Conservation (phyloP, 495 filamentous ascomycete species). For the Talaromyces liani region DNA sequence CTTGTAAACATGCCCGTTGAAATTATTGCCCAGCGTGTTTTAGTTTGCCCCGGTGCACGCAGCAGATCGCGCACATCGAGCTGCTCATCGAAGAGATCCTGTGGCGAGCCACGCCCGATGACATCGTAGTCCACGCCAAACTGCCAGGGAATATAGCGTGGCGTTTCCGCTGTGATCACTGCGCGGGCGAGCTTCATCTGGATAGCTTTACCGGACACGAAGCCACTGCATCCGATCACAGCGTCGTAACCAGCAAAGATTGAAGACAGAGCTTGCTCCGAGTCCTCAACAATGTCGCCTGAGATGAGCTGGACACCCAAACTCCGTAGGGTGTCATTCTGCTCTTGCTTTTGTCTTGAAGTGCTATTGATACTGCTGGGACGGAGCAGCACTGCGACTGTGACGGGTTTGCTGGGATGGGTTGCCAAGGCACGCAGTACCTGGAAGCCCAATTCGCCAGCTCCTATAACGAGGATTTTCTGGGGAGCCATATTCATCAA, state of each 20-base stretch:
- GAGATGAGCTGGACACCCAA: conserved; percentile 33
- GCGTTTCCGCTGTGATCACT: conserved; percentile 35
- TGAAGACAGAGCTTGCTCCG: conserved; percentile 27
- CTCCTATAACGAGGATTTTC: conserved; percentile 53
- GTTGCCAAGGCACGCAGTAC: conserved; percentile 40
- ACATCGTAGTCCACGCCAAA: conserved; percentile 59
- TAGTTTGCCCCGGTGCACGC: conserved; percentile 26
- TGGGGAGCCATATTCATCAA: background rate
- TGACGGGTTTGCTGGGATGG: conserved; percentile 24
- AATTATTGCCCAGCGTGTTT: conserved; percentile 49
- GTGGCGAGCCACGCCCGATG: conserved; percentile 45
- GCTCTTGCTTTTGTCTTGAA: conserved; percentile 18
- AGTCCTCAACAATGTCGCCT: conserved; percentile 38
- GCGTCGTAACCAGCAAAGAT: conserved; percentile 41
- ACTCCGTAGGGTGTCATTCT: conserved; percentile 18
- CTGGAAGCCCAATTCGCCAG: conserved; percentile 52
- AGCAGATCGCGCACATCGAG: conserved; percentile 46
- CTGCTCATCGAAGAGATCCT: conserved; percentile 58
- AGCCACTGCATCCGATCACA: conserved; percentile 49
- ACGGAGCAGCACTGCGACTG: conserved; percentile 45
- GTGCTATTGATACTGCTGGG: conserved; percentile 28
- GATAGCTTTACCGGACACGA: conserved; percentile 40
- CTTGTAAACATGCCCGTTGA: conserved; percentile 58
- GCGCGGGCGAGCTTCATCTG: conserved; percentile 44
- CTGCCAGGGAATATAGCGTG: conserved; percentile 55